Percentiles rank a stretch among this genome's conserved stretches.
Evolutionary conservation across 2,329 filamentous ascomycete species (phyloP).

Genomic region (Neonectria sp.): DNA sequence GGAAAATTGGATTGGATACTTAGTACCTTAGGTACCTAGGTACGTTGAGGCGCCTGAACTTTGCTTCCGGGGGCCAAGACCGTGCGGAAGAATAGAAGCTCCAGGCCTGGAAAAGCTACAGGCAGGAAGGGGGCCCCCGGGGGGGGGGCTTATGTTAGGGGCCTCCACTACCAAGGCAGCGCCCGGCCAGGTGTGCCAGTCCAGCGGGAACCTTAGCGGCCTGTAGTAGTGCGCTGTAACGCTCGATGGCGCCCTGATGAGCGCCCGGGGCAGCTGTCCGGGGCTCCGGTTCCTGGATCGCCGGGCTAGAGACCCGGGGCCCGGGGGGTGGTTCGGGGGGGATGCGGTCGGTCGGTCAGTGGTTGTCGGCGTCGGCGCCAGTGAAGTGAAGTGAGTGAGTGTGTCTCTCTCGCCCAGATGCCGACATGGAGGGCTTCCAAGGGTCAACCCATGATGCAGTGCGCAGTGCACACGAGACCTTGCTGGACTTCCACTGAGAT

Average conservation of each 20-base stretch:
- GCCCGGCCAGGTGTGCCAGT: slow-evolving; percentile 17
- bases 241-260: slow-evolving; percentile 19
- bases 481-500: not conserved
- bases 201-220: slow-evolving; percentile 22
- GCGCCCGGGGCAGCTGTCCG: slow-evolving; percentile 19
- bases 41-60: not conserved
- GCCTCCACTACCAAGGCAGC: slow-evolving; percentile 11
- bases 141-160: not conserved
- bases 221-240: slow-evolving; percentile 20
- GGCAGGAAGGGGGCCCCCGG: too few relatives aligned
- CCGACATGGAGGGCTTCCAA: not conserved
- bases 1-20: not conserved
- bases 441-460: not conserved
- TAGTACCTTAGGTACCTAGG: too few relatives aligned
- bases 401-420: not conserved
- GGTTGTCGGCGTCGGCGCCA: too few relatives aligned
- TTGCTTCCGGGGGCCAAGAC: slow-evolving; percentile 13
- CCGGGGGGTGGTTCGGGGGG: slow-evolving; percentile 12
- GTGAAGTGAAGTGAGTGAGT: not conserved
- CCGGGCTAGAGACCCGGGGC: slow-evolving; percentile 23
- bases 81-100: slow-evolving; percentile 44
- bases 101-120: slow-evolving; percentile 30
- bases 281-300: slow-evolving; percentile 24
- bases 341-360: not conserved
- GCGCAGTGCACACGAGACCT: slow-evolving; percentile 4